These are phyloP conservation scores for Gloeostereum incarnatum DNA, from an alignment of 768 basidiomycete species.

Conservation along the genomic window DNA sequence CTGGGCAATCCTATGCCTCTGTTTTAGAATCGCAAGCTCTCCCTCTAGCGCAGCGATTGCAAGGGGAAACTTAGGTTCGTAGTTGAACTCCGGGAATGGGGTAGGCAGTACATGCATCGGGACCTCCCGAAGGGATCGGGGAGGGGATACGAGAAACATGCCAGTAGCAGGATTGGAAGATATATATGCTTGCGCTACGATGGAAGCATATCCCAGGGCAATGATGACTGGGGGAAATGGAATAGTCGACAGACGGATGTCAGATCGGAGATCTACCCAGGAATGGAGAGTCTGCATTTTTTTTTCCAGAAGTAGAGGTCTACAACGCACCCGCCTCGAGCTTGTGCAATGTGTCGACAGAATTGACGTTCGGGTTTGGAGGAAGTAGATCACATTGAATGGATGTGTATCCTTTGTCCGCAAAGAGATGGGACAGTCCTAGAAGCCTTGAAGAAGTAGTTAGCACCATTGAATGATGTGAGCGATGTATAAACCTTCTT, in stretches of 20 bases:
- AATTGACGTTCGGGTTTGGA: conserved; percentile 10
- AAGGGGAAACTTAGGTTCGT: conserved; percentile 55
- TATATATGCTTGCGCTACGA: conserved; percentile 61
- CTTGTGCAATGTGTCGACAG: conserved; percentile 23
- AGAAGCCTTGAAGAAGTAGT: conserved; percentile 19
- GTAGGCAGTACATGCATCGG: conserved; percentile 20
- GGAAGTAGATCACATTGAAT: conserved; percentile 31
- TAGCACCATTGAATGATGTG: background rate
- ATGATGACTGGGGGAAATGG: conserved; percentile 54
- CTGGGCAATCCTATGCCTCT: conserved; percentile 29
- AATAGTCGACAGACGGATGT: conserved; percentile 30
- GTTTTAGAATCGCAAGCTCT: conserved; percentile 23
- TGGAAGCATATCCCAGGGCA: conserved; percentile 34
- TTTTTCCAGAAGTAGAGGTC: background rate
- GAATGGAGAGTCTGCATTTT: background rate
- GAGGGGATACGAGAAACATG: conserved; percentile 53
- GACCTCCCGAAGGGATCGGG: conserved; percentile 28
- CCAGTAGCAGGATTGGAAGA: conserved; percentile 57
- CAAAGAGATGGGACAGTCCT: conserved; percentile 26
- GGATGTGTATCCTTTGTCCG: conserved; percentile 39
- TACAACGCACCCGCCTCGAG: conserved; percentile 28
- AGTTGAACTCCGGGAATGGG: conserved; percentile 41
- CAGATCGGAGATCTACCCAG: conserved; percentile 27
- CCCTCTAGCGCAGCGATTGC: conserved; percentile 32
- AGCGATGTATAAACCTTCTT: conserved; percentile 20